These are phyloP conservation scores for Themeda triandra DNA, from an alignment of 176 grass and related monocot species.

Conservation along the genomic window DNA sequence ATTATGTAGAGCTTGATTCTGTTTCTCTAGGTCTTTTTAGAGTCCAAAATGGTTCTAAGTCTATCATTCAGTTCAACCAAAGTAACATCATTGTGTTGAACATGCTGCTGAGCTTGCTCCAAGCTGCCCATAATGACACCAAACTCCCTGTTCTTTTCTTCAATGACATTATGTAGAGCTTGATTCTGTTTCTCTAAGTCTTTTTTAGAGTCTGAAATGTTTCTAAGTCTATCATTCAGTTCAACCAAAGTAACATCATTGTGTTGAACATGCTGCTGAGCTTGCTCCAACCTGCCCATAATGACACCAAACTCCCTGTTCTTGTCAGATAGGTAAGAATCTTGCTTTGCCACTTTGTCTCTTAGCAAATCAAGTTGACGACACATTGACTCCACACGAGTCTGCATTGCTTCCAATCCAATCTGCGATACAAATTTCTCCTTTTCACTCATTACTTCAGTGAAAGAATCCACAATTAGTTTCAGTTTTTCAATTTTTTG, in stretches of 20 bases:
- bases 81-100: conserved; percentile 30
- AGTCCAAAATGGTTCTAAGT: conserved; percentile 19
- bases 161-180: conserved; percentile 18
- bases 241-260: conserved; percentile 34
- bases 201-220: not conserved
- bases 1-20: conserved; percentile 32
- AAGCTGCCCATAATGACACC: conserved; percentile 29
- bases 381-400: conserved; percentile 27
- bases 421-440: conserved; percentile 37
- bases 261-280: conserved; percentile 39
- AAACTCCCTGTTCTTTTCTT: conserved; percentile 43
- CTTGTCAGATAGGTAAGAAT: conserved; percentile 35
- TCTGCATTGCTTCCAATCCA: conserved; percentile 31
- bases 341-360: conserved; percentile 45
- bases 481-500: conserved; percentile 49
- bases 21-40: conserved; percentile 40
- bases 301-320: conserved; percentile 37
- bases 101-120: conserved; percentile 44
- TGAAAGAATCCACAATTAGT: conserved; percentile 30
- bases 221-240: conserved; percentile 27
- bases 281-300: conserved; percentile 38
- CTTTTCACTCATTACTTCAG: conserved; percentile 33
- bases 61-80: conserved; percentile 33
- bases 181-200: conserved; percentile 33
- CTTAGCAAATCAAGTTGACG: conserved; percentile 40